Conservation (phyloP, 257 asterid species). For the Scutellaria barbata region DNA sequence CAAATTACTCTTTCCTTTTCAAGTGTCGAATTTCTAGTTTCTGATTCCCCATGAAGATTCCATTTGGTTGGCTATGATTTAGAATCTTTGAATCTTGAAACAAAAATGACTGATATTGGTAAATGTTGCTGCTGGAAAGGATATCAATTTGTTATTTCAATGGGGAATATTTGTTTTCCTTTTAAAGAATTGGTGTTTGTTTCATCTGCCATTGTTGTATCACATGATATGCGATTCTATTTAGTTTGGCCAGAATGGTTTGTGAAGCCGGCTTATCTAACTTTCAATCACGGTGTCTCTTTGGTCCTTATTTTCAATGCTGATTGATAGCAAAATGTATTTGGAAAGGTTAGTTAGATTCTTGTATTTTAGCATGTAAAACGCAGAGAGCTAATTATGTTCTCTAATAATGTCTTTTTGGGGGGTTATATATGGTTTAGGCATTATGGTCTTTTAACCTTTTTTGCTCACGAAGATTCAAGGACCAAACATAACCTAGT, state of each 20-base stretch:
- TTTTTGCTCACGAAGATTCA: no score
- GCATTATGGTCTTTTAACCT: no score
- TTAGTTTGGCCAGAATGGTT: neutral
- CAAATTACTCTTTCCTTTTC: neutral
- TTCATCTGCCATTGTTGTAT: neutral
- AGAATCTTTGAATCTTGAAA: neutral
- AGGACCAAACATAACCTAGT: no score
- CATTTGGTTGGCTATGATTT: neutral
- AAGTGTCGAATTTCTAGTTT: conserved; percentile 18
- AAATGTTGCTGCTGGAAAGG: neutral
- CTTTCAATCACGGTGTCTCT: neutral
- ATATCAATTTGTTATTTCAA: neutral
- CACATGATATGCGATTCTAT: neutral
- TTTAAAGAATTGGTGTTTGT: neutral
- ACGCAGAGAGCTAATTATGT: no score
- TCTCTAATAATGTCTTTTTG: no score
- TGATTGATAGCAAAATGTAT: neutral
- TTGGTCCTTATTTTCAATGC: neutral
- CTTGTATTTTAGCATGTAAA: neutral
- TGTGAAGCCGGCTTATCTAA: neutral
- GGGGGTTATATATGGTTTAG: no score
- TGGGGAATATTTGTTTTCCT: neutral
- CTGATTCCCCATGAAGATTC: neutral
- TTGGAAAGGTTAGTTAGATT: neutral
- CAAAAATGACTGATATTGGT: neutral